phyloP scores from a whole-genome alignment of 2,329 filamentous ascomycete genomes.

The Cercospora beticola region DNA sequence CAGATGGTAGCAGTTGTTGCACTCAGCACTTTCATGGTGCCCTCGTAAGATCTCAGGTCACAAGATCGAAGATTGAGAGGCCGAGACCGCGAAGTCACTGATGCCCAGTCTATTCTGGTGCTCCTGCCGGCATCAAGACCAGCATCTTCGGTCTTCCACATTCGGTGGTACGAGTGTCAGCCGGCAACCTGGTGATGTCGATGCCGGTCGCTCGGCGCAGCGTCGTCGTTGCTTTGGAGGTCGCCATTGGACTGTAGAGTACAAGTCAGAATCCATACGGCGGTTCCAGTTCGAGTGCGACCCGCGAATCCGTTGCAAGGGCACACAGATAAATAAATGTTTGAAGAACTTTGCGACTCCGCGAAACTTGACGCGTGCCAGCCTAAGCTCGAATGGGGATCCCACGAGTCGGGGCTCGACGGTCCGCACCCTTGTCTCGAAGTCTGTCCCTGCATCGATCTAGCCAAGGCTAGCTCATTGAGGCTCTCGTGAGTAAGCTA shows the following conservation, averaged over 20 bases:
- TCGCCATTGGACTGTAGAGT: neutral
- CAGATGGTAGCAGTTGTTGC: neutral
- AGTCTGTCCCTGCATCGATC: neutral
- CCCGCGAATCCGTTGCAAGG: neutral
- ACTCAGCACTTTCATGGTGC: neutral
- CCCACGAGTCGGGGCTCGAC: neutral
- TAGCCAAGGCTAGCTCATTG: slow-evolving; percentile 1
- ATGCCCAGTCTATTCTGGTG: neutral
- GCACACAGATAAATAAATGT: neutral
- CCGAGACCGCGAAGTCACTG: neutral
- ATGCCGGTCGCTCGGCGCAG: neutral
- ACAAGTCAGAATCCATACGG: neutral
- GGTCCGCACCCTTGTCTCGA: neutral
- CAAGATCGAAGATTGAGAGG: neutral
- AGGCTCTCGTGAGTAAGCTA: slow-evolving; percentile 5
- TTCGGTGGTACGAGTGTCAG: neutral
- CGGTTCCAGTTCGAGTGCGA: neutral
- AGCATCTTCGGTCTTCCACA: neutral
- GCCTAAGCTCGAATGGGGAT: neutral
- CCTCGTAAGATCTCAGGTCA: neutral
- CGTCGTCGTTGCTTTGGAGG: neutral
- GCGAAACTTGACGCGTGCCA: neutral
- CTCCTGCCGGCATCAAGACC: neutral
- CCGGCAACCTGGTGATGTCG: neutral
- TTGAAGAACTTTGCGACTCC: neutral